Conservation (phyloP, 495 filamentous ascomycete species). For the Xylaria curta region DNA sequence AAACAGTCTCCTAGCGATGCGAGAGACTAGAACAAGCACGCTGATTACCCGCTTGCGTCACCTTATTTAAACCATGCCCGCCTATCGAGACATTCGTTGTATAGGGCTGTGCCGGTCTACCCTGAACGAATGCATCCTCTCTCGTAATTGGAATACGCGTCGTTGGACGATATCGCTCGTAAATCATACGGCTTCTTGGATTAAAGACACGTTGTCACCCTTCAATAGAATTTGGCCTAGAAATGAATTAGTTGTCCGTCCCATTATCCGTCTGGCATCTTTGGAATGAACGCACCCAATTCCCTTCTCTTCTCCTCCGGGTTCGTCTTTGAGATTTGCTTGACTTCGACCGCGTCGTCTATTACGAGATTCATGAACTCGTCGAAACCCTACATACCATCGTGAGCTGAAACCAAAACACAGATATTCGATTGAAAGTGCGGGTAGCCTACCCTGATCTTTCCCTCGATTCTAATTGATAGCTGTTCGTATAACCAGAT, state of each 20-base stretch:
- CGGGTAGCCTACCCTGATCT: conserved; percentile 73
- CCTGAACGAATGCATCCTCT: background rate
- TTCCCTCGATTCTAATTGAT: conserved; percentile 89
- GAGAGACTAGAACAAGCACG: conserved; percentile 35
- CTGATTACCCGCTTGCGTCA: conserved; percentile 12
- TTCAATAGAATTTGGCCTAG: conserved; percentile 95
- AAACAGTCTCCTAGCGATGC: conserved; percentile 40
- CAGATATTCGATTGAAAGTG: background rate
- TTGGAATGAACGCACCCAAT: conserved; percentile 67
- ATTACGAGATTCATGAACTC: conserved; percentile 99
- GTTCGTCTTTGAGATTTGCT: conserved; percentile 79
- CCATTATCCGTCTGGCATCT: background rate
- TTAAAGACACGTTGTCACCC: conserved; percentile 95
- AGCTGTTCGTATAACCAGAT: conserved; percentile 98
- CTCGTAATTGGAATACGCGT: conserved; percentile 1
- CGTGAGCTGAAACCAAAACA: background rate
- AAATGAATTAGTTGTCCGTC: conserved; percentile 8
- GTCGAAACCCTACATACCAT: conserved; percentile 75
- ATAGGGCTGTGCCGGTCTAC: background rate
- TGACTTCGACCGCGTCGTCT: conserved; percentile 93
- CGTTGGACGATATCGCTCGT: background rate
- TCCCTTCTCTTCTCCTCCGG: conserved; percentile 75
- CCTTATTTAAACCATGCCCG: background rate
- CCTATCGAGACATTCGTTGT: background rate
- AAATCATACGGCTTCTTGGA: conserved; percentile 62